Percentiles rank a stretch among this genome's conserved stretches.
Conservation (phyloP, 176 grass and related monocot genomes). For the Hordeum marinum region DNA sequence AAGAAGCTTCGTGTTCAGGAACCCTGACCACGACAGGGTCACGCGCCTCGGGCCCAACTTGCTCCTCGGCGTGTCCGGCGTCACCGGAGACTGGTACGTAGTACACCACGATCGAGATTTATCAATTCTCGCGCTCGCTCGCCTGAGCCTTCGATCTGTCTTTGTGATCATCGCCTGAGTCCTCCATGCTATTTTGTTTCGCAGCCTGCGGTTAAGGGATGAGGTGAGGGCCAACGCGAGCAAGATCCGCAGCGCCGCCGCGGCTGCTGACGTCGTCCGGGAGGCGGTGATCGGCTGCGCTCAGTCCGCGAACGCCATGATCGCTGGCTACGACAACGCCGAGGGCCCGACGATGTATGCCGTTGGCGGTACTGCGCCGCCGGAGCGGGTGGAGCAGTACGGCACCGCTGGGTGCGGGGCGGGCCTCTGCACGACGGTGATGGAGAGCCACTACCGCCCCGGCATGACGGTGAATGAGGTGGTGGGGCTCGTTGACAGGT, state of each 20-base stretch:
- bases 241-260: neutral
- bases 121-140: too few species aligned
- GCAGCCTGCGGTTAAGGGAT: neutral
- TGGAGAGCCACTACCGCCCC: neutral
- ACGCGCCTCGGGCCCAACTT: constrained; percentile 58
- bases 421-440: neutral
- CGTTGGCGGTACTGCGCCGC: neutral
- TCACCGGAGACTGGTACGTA: constrained; percentile 49
- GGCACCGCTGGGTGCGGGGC: neutral
- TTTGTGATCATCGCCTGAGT: too few species aligned
- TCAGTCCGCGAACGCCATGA: neutral
- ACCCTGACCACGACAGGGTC: constrained; percentile 54
- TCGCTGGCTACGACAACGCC: neutral
- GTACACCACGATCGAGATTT: neutral
- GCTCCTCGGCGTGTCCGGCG: constrained; percentile 56
- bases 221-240: neutral
- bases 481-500: neutral
- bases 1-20: constrained; percentile 24
- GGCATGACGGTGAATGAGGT: neutral
- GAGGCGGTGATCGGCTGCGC: neutral
- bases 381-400: neutral
- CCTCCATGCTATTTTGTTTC: neutral
- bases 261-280: neutral
- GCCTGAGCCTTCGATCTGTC: too few species aligned
- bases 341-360: constrained; percentile 8